These are phyloP conservation scores for Carex littledalei DNA, from an alignment of 176 grass and related monocot species.

Conservation along the genomic window DNA sequence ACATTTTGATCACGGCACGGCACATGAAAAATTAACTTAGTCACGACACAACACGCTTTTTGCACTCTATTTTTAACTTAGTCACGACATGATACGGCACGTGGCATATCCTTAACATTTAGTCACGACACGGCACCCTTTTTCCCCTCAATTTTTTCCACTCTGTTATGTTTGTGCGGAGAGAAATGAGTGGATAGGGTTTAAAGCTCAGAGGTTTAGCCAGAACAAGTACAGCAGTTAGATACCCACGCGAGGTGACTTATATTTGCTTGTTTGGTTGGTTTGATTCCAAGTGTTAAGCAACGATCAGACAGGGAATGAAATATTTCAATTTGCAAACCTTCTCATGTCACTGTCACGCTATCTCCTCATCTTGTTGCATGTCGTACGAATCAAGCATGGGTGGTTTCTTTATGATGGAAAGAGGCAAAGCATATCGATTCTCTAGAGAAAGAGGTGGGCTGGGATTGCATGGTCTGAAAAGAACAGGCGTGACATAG, in stretches of 20 bases:
- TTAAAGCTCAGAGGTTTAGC: slow-evolving; percentile 8
- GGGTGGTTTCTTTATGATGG: background rate
- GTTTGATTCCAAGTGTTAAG: background rate
- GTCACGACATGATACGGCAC: too few species aligned
- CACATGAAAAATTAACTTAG: too few species aligned
- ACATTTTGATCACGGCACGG: too few species aligned
- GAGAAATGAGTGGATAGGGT: slow-evolving; percentile 7
- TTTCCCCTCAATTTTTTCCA: too few species aligned
- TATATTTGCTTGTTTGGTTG: background rate
- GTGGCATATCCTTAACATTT: too few species aligned
- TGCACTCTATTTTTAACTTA: too few species aligned
- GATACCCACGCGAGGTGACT: slow-evolving; percentile 22
- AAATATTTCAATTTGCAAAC: background rate
- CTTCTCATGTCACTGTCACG: background rate
- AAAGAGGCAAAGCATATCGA: background rate
- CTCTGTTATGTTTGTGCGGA: too few species aligned
- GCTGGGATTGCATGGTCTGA: slow-evolving; percentile 11
- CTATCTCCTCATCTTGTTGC: background rate
- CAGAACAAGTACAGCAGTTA: slow-evolving; percentile 24
- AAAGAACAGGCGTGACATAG: background rate
- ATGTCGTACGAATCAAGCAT: slow-evolving; percentile 9
- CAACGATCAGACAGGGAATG: background rate
- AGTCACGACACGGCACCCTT: too few species aligned
- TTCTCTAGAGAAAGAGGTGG: background rate
- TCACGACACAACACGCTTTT: too few species aligned